A percentile compares a stretch with the other conserved stretches of the same genome.
These are phyloP conservation scores for Tetracladium maxilliforme DNA, from an alignment of 2,329 filamentous ascomycete genomes.

Conservation along the genomic window DNA sequence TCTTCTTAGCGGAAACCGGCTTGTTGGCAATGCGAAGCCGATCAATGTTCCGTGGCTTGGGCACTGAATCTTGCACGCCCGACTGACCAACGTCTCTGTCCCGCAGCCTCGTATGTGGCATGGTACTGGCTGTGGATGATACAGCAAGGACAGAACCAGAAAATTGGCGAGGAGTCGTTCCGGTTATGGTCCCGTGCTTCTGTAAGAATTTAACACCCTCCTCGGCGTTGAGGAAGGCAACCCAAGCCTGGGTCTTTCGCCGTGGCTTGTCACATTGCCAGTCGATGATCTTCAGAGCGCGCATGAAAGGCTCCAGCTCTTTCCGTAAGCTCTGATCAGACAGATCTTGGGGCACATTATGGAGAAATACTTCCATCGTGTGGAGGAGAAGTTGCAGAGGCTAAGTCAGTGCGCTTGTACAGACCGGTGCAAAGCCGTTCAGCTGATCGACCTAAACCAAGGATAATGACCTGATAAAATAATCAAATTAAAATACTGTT, in stretches of 20 bases:
- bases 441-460: too few relatives aligned
- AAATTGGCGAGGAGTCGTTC: too few relatives aligned
- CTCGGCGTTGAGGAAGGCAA: conserved; percentile 25
- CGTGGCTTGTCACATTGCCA: conserved; percentile 27
- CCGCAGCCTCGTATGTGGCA: neutral
- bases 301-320: conserved; percentile 21
- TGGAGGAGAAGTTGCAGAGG: too few relatives aligned
- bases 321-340: conserved; percentile 24
- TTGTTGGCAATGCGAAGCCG: conserved; percentile 7
- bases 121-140: conserved; percentile 1
- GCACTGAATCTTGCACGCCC: conserved; percentile 10
- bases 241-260: conserved; percentile 21
- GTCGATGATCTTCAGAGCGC: conserved; percentile 19
- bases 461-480: too few relatives aligned
- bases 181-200: too few relatives aligned
- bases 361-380: conserved; percentile 30
- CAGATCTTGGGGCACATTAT: conserved; percentile 21
- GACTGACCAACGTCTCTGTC: conserved; percentile 6
- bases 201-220: conserved; percentile 27
- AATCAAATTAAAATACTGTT: too few relatives aligned
- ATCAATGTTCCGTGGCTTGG: conserved; percentile 7
- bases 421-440: too few relatives aligned
- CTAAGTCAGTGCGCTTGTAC: too few relatives aligned
- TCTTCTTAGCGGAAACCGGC: too few relatives aligned
- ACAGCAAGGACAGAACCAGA: too few relatives aligned